Conservation (phyloP, 1,139 yeast species). For the Yamadazyma sp. region DNA sequence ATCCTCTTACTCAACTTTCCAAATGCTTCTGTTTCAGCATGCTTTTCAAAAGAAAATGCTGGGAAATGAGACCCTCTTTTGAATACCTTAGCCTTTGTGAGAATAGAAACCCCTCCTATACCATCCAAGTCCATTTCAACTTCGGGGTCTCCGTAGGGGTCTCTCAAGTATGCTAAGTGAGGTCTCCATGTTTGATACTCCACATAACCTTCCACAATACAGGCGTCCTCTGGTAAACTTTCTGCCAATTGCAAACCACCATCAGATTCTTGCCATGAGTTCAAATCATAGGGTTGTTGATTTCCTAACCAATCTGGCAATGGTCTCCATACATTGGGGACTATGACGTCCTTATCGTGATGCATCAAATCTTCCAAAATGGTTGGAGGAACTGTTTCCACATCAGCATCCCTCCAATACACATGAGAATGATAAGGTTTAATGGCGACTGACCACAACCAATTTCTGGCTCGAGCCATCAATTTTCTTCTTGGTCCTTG, state of each 20-base stretch:
- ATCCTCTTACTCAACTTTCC: conserved; percentile 81
- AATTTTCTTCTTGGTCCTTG: conserved; percentile 55
- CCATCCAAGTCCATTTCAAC: conserved; percentile 89
- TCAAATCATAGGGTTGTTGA: conserved; percentile 87
- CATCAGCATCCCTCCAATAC: conserved; percentile 59
- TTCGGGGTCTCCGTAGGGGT: conserved; percentile 82
- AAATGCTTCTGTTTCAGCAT: conserved; percentile 92
- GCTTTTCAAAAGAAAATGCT: conserved; percentile 85
- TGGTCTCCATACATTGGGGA: conserved; percentile 92
- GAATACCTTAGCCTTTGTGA: conserved; percentile 78
- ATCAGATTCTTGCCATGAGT: conserved; percentile 88
- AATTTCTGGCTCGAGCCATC: conserved; percentile 56
- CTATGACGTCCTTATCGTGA: conserved; percentile 54
- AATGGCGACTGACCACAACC: conserved; percentile 53
- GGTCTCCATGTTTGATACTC: conserved; percentile 95
- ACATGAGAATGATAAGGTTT: conserved; percentile 54
- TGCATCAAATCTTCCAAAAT: conserved; percentile 55
- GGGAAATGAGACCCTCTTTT: conserved; percentile 84
- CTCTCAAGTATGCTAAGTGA: conserved; percentile 82
- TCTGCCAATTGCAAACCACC: conserved; percentile 81
- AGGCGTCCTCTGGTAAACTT: conserved; percentile 78
- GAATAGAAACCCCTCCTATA: conserved; percentile 85
- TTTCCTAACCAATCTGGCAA: conserved; percentile 86
- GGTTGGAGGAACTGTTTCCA: conserved; percentile 52
- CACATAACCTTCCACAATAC: conserved; percentile 88